phyloP scores from a whole-genome alignment of 2,329 filamentous ascomycete species.

The Ophiostoma sp. region DNA sequence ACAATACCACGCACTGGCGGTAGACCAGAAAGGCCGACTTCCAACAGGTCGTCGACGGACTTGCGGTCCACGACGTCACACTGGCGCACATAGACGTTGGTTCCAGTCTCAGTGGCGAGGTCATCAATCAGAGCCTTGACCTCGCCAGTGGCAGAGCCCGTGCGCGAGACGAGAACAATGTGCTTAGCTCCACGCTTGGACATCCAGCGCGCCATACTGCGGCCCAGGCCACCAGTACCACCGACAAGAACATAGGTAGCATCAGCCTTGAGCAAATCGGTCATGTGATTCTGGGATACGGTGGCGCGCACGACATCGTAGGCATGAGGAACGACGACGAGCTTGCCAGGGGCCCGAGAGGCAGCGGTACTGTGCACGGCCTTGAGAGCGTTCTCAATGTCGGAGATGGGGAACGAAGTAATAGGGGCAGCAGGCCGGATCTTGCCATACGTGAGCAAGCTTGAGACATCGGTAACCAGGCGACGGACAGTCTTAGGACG shows the following conservation, averaged over 20 bases:
- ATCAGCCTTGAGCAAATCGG: constrained; percentile 32
- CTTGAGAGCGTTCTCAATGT: not conserved
- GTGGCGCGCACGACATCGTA: constrained; percentile 32
- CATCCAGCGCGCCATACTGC: constrained; percentile 47
- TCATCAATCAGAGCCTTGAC: constrained; percentile 40
- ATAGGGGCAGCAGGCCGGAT: constrained; percentile 13
- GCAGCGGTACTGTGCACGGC: not conserved
- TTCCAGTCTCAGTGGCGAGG: constrained; percentile 36
- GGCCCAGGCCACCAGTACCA: constrained; percentile 48
- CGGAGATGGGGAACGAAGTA: constrained; percentile 9
- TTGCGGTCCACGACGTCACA: constrained; percentile 42
- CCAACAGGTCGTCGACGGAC: constrained; percentile 36
- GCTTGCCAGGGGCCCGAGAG: not conserved
- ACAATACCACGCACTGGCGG: constrained; percentile 39
- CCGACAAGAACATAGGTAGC: constrained; percentile 48
- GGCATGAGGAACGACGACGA: constrained; percentile 6
- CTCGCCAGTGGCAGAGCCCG: constrained; percentile 32
- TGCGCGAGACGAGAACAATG: constrained; percentile 42
- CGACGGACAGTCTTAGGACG: constrained; percentile 39
- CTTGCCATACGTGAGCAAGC: constrained; percentile 2
- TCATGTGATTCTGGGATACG: constrained; percentile 31
- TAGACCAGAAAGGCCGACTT: constrained; percentile 30
- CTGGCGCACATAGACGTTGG: constrained; percentile 36
- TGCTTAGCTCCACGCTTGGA: constrained; percentile 43
- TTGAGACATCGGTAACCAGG: constrained; percentile 30